phyloP scores from a whole-genome alignment of 495 filamentous ascomycete genomes.

The Trichocladium antarcticum region DNA sequence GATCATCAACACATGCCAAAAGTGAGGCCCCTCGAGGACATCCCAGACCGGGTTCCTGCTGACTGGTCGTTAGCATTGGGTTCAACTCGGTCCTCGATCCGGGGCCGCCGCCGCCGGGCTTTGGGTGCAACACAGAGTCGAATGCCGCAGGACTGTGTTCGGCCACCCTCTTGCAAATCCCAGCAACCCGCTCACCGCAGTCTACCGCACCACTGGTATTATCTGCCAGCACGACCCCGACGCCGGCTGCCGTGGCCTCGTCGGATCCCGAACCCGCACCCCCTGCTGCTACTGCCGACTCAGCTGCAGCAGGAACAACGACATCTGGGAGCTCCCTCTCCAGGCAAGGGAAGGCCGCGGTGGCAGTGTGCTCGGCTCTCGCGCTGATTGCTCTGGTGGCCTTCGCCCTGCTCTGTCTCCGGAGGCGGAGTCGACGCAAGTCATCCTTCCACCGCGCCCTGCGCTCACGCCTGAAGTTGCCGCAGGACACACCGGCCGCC shows the following conservation, averaged over 20 bases:
- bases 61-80: conserved; percentile 20
- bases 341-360: conserved; percentile 29
- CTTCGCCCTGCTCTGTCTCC: conserved; percentile 24
- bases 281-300: neutral
- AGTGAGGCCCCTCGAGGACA: conserved; percentile 24
- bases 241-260: too few species aligned
- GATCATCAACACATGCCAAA: conserved; percentile 40
- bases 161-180: neutral
- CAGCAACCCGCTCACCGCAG: neutral
- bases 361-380: conserved; percentile 32
- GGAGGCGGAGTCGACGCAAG: conserved; percentile 18
- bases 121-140: conserved; percentile 13
- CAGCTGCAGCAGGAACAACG: conserved; percentile 4
- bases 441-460: conserved; percentile 8
- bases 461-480: conserved; percentile 1
- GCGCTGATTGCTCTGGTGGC: conserved; percentile 26
- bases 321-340: conserved; percentile 22
- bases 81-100: conserved; percentile 30
- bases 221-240: neutral
- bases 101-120: conserved; percentile 24
- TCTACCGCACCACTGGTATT: neutral
- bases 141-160: conserved; percentile 5
- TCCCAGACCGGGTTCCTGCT: neutral
- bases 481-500: conserved; percentile 12
- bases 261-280: neutral